Evolutionary conservation across 257 asterid species (phyloP), one percentile per base, ranked within the genome.

Genomic region (Cordia subcordata): DNA sequence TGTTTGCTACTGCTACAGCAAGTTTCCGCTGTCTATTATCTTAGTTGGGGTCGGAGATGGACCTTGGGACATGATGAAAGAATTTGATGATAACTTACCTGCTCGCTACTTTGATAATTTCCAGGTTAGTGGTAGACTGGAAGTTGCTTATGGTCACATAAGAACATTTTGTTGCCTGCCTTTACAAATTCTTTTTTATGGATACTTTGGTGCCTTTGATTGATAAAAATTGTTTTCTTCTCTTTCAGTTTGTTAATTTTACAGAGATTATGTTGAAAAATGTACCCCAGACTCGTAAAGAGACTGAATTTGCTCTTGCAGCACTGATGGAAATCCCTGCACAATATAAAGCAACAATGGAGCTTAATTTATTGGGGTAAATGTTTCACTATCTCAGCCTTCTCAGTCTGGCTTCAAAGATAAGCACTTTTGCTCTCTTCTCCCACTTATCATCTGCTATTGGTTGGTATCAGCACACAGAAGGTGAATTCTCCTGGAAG

Each of bases 21-120:
- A 86, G 79, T 77, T 81, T 57, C 97, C 99, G 49, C 73, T 93
- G 61, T 89, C 99, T 45, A 93, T 93, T 66, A 65, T 93, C 49
- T 78, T 93, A 69, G 97, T 93, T 38, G 99, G 99, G 55, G 99
- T 93, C 64, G 99, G 97, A 61, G 99, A 93, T 80, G 99, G 99
- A 57, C 99, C 99, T 8, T 93, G 99, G 99, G 97, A 89, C 68
- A 89, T 80, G 90, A 89, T 93, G 99, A 83, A 70, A 79, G 96
- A 93, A 67, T 93, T 93, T 55, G 99, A 93, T 55, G 99, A 93
- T 74, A 86, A 89, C 70, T 89, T 93, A 66, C 99, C 99, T 63
- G 79, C 94, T 54, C 83, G 97, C 44, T 96, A 85, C 52, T 93
- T 89, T 12, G 99, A 93, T 70, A 93, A 93, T 73, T 89, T 93